Evolutionary conservation across 768 basidiomycete genomes (phyloP), one percentile per base, ranked within the genome.

Genomic region (Mrakia gelida): DNA sequence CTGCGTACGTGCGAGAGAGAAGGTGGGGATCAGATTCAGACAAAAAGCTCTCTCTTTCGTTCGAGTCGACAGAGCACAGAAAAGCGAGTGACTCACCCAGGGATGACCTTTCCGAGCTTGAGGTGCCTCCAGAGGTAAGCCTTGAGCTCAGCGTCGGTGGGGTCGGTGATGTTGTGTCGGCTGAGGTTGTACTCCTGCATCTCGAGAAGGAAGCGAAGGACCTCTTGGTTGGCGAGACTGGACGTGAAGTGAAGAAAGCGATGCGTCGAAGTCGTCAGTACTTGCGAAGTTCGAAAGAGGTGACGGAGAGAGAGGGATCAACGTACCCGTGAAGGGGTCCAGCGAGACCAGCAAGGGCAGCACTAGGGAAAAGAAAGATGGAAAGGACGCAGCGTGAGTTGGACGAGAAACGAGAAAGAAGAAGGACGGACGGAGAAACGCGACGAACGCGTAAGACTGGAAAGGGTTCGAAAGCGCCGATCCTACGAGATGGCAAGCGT

Each of bases 381-480:
- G n/a, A 10, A 52, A 2, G 49, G 38, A 38, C 3, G 38, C 38
- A 28, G 59, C 26, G 26, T n/a, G 18, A n/a, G 59, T 11, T n/a
- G 41, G 45, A 34, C 52, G 3, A 63, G 30, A 2, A 9, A 21
- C 49, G 26, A 5, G 41, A 74, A 21, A 32, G 45, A 52, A 7
- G 23, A 11, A 43, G 34, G 34, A 26, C 30, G 34, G 8, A 2
- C 8, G 32, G 23, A 26, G n/a, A 5, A 61, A 16, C 34, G 32
- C 4, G 63, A 68, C 75, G 38, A 23, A 75, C 75, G 96, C 92
- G 85, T 97, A 99, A 0, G 96, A 90, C 45, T 98, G 86, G 85
- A 95, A 98, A 68, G 97, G 95, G 85, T 98, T 96, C 7, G 94
- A 91, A 67, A 99, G 88, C 2, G 97, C 97, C 16, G 94, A 95